Conservation (phyloP, 2,329 filamentous ascomycete genomes). For the Colletotrichum limetticola region DNA sequence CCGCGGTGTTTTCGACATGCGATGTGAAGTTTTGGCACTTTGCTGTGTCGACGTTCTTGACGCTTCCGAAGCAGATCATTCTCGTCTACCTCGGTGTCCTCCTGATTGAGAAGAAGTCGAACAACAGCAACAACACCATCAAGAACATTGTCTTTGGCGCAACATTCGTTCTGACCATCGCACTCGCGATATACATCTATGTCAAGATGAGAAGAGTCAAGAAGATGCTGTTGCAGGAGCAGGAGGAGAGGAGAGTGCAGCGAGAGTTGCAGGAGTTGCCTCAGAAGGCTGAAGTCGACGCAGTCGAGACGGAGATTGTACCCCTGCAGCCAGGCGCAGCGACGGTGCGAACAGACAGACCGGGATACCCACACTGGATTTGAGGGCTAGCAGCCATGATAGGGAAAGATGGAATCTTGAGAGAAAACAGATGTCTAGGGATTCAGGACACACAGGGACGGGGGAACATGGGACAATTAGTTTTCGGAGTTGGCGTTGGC, state of each 20-base stretch:
- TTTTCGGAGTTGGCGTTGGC: neutral
- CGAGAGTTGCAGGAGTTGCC: constrained; percentile 18
- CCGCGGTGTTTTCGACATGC: constrained; percentile 55
- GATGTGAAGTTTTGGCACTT: constrained; percentile 54
- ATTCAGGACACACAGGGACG: neutral
- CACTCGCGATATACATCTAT: constrained; percentile 49
- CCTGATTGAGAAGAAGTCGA: constrained; percentile 41
- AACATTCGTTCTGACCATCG: constrained; percentile 47
- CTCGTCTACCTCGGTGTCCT: constrained; percentile 54
- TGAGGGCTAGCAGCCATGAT: neutral
- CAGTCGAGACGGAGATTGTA: constrained; percentile 13
- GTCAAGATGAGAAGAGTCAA: constrained; percentile 48
- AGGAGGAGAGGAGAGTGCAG: constrained; percentile 38
- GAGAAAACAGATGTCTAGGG: neutral
- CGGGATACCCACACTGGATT: constrained; percentile 28
- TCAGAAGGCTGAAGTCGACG: constrained; percentile 10
- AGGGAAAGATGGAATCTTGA: neutral
- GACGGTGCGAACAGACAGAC: constrained; percentile 1
- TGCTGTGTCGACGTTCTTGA: constrained; percentile 51
- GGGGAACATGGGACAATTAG: neutral
- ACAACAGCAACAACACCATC: constrained; percentile 41
- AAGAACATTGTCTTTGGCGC: constrained; percentile 48
- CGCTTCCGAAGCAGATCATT: constrained; percentile 54
- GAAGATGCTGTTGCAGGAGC: constrained; percentile 46
- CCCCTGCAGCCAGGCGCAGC: neutral